Evolutionary conservation across 352 stramenopile species (phyloP), one percentile per base, ranked within the genome.

Genomic region (Pythium aphanidermatum): DNA sequence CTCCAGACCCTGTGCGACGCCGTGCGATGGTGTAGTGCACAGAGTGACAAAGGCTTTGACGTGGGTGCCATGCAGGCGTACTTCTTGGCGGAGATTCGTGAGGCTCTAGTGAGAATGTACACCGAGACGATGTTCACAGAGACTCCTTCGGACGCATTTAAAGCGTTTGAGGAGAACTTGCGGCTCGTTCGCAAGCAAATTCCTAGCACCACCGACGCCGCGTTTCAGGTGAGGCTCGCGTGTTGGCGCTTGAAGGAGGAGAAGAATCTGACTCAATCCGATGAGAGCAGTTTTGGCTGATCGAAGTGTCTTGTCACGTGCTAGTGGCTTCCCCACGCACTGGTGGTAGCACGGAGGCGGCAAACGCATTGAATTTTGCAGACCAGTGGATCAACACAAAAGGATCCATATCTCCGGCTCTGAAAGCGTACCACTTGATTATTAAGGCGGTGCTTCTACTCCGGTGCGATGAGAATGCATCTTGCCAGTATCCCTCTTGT

Each of bases 361-460:
- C 24, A 1, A 60, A 71, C 21, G 44, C 74, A 13, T 54, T 86
- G 20, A 40, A 61, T 11, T 72, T 79, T 49, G 67, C 64, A 0
- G 60, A 82, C 16, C 48, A 45, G 40, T 64, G 55, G 55, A 37
- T 59, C 31, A 40, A 27, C 20, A 41, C 27, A 2, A 48, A 55
- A 25, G 11, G 29, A 30, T 34, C 32, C 2, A 27, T 69, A 9
- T 65, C 62, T 12, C 55, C 51, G 28, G 57, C 69, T 4, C 53
- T 86, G 26, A 70, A 52, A 33, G 31, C 72, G 27, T 74, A 86
- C 36, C 75, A 87, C 27, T 46, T 87, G 23, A 65, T 87, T 30
- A 58, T 85, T 21, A 65, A 68, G 14, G n/a, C n/a, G n/a, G n/a
- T n/a, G n/a, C n/a, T n/a, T n/a, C n/a, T n/a, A n/a, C n/a, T n/a